phyloP scores from a whole-genome alignment of 2,329 filamentous ascomycete genomes.

The Paecilomyces sp. region DNA sequence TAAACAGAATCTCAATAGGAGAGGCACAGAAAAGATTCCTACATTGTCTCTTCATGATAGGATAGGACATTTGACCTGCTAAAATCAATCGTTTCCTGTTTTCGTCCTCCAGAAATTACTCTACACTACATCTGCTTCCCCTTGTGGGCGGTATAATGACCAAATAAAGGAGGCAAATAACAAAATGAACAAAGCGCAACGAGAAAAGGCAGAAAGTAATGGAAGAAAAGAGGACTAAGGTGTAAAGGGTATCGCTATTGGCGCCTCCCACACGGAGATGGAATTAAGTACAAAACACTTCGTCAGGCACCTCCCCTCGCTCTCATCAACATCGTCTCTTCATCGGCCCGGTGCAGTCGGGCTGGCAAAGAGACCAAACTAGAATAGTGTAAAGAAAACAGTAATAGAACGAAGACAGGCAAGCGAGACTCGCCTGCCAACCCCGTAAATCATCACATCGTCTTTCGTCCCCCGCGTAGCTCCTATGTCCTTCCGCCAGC shows the following conservation, averaged over 20 bases:
- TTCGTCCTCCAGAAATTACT: not conserved
- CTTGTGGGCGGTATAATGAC: not conserved
- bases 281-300: not conserved
- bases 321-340: not conserved
- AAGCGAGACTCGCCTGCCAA: not conserved
- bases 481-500: not conserved
- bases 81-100: not conserved
- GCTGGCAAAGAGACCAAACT: not conserved
- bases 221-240: not conserved
- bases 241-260: not conserved
- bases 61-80: not conserved
- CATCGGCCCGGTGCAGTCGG: not conserved
- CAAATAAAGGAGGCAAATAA: not conserved
- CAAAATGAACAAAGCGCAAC: not conserved
- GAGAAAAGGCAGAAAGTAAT: not conserved
- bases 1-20: no score
- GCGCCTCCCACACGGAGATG: not conserved
- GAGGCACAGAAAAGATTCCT: no score
- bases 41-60: not conserved
- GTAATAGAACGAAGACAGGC: not conserved
- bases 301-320: not conserved
- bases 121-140: not conserved
- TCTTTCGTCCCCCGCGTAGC: not conserved
- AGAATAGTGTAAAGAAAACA: not conserved
- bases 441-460: not conserved